Evolutionary conservation across 2,329 filamentous ascomycete species (phyloP).

Genomic region (Didymellaceae sp.): DNA sequence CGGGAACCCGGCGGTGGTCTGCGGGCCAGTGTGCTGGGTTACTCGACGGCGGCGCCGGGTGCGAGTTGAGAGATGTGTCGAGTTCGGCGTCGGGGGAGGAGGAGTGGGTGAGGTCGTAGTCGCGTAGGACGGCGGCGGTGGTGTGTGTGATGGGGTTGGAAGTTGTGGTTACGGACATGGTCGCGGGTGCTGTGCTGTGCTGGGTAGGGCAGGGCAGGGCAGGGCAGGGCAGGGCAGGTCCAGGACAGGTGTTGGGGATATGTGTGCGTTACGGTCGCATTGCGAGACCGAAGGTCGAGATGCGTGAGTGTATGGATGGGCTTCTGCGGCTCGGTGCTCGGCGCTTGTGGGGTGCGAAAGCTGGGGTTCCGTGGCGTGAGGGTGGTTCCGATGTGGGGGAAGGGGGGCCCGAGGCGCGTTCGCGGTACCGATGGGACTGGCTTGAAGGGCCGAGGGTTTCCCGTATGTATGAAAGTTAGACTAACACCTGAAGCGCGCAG

Average conservation of each 20-base stretch:
- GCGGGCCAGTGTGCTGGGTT: conserved; percentile 54
- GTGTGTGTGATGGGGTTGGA: conserved; percentile 48
- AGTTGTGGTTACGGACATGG: conserved; percentile 56
- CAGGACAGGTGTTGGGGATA: too few species aligned
- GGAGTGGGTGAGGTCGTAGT: conserved; percentile 57
- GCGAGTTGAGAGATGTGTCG: conserved; percentile 36
- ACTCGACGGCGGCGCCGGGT: conserved; percentile 39
- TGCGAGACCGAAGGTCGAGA: too few species aligned
- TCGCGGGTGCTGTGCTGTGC: conserved; percentile 17
- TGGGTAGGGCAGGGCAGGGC: too few species aligned
- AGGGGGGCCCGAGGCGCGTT: conserved; percentile 1
- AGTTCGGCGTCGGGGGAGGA: conserved; percentile 28
- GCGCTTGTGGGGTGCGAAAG: conserved; percentile 10
- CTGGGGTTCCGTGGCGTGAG: conserved; percentile 2
- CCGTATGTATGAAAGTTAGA: neutral
- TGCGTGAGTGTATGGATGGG: too few species aligned
- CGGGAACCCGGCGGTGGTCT: conserved; percentile 56
- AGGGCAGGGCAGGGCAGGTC: too few species aligned
- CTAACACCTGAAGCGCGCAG: neutral
- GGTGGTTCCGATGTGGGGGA: conserved; percentile 8
- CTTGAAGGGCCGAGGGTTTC: neutral
- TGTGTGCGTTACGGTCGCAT: too few species aligned
- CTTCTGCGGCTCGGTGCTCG: conserved; percentile 8
- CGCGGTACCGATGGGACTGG: neutral
- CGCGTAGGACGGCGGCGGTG: conserved; percentile 49